phyloP scores from a whole-genome alignment of 352 stramenopile species.

The Phytophthora megakarya region DNA sequence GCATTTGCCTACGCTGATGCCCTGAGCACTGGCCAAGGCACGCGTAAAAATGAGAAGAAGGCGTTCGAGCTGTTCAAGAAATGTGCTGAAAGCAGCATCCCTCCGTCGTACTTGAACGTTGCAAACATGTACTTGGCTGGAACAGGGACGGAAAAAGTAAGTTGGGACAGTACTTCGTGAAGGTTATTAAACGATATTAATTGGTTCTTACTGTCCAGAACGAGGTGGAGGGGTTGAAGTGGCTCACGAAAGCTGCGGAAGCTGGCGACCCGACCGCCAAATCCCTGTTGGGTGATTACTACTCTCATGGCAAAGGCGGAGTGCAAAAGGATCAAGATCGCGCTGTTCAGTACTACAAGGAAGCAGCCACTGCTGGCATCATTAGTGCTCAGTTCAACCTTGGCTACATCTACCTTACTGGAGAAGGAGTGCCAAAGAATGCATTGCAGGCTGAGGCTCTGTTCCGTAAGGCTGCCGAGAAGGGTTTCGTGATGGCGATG shows the following conservation, averaged over 20 bases:
- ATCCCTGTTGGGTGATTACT: conserved; percentile 71
- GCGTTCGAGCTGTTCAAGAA: conserved; percentile 80
- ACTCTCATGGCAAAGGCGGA: conserved; percentile 61
- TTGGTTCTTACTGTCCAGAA: conserved; percentile 45
- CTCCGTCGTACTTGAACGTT: conserved; percentile 81
- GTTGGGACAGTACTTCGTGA: not conserved
- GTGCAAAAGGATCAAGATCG: conserved; percentile 56
- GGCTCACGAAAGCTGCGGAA: conserved; percentile 76
- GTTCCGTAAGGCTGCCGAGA: conserved; percentile 73
- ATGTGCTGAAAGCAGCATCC: conserved; percentile 65
- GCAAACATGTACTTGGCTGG: conserved; percentile 83
- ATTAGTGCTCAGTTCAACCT: conserved; percentile 81
- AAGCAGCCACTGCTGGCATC: conserved; percentile 63
- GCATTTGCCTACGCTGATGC: conserved; percentile 83
- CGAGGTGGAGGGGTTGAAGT: conserved; percentile 65
- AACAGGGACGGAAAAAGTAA: conserved; percentile 73
- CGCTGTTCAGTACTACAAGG: conserved; percentile 72
- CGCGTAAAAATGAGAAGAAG: conserved; percentile 72
- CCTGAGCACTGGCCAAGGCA: conserved; percentile 76
- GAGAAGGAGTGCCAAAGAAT: conserved; percentile 63
- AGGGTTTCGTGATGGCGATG: conserved; percentile 89
- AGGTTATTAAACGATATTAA: not conserved
- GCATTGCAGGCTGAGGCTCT: conserved; percentile 69
- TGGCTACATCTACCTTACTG: conserved; percentile 70
- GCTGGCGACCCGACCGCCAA: conserved; percentile 78